Evolutionary conservation across 2,329 filamentous ascomycete genomes (phyloP), one percentile per base, ranked within the genome.

Genomic region (Zelopaecilomyces penicillatus): DNA sequence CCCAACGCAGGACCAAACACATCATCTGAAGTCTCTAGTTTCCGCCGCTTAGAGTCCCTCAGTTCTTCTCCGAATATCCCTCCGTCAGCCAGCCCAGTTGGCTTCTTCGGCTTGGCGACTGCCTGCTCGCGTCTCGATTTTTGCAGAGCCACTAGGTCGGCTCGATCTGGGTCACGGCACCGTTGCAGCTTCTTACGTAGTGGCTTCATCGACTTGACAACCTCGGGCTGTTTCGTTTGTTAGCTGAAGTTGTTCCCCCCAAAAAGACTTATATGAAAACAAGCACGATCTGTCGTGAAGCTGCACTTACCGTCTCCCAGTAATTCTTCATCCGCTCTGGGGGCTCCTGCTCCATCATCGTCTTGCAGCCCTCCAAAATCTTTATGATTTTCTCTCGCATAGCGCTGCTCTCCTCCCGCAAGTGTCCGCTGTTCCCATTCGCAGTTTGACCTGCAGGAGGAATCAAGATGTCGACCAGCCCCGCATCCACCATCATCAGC

Each of bases 131-230:
- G 78, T 54, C 82, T 74, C 19, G 79, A 77, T 50, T 75, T 74
- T 55, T 86, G 82, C 41, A 85, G 65, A 39, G 80, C 80, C 12
- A 88, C 80, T 4, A 90, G 64, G 60, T 90, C 83, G 37, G 76
- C 78, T 45, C 85, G 79, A 53, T 87, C 82, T 0, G 85, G 85
- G 55, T 91, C 85, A 46, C 82, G 73, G 54, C 85, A 90, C 54
- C 75, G 78, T 48, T 77, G 79, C n/a, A 90, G 69, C 59, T 87
- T 89, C 63, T 75, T 80, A 11, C 80, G 73, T 9, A 87, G 64
- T 0, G 75, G 73, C 36, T 76, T 77, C 52, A 80, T 71, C 4
- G 59, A 57, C 37, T 65, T 67, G 42, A 63, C 52, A 7, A 58
- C 66, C 45, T 72, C 75, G 50, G 64, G 63, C 68, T 72, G 50